Evolutionary conservation across 2,329 filamentous ascomycete species (phyloP), one percentile per base, ranked within the genome.

Genomic region (Fusarium sarcochroum): DNA sequence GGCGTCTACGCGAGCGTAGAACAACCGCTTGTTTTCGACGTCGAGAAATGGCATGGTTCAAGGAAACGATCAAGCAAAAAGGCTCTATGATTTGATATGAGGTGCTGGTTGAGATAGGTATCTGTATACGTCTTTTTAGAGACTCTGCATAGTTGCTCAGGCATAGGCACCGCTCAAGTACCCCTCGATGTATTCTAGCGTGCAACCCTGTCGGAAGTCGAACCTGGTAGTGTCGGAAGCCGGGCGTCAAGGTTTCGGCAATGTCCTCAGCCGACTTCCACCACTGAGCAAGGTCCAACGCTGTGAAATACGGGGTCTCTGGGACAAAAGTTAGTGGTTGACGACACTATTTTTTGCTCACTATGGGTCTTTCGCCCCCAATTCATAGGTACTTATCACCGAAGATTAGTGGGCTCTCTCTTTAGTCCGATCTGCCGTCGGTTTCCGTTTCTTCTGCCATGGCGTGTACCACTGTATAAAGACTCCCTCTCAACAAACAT

Each of bases 21-120:
- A 83, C 38, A 84, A 66, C 6, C 69, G 68, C 56, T 80, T 79
- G 18, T 72, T 71, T 32, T 74, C 65, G 7, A 79, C 55, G 3
- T 70, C 42, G 14, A 77, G 48, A 7, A 49, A 62, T 5, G 67
- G 63, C 67, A 70, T 70, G 58, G 23, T 8, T 2, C 25, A 3
- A 7, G 20, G 5, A 9, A 4, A 17, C 2, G 3, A 21, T 18
- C 11, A 17, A 11, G 8, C 9, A 37, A n/a, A 30, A 30, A 30
- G 13, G 10, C 15, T n/a, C 9, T 7, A 27, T 18, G 5, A 7
- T 23, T 13, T 14, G 35, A 6, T n/a, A 5, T 30, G 27, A 10
- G 4, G 10, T 30, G 27, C 27, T 13, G 10, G 10, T 13, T 13
- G 27, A 9, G 27, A 30, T 10, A 30, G 5, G 27, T 11, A 13